A percentile compares a stretch with the other conserved stretches of the same genome.
Conservation (phyloP, 805 yeast genomes). For the Sugiyamaella marilandica region DNA sequence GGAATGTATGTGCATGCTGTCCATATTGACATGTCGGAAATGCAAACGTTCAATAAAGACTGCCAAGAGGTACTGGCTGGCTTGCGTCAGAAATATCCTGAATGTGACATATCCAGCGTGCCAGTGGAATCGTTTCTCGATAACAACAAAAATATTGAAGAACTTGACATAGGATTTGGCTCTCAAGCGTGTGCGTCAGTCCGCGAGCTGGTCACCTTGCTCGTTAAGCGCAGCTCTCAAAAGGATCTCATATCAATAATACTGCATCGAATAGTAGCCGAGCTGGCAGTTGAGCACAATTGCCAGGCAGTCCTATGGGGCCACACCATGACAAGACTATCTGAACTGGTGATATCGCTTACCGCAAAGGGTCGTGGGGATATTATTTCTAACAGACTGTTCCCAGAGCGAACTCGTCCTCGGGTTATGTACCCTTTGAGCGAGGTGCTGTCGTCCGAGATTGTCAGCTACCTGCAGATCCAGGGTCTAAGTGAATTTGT, state of each 20-base stretch:
- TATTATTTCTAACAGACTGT: conserved; percentile 42
- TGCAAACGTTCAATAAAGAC: conserved; percentile 11
- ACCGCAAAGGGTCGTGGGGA: conserved; percentile 87
- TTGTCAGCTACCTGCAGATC: conserved; percentile 50
- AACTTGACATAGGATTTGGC: background rate
- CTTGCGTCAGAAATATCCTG: conserved; percentile 31
- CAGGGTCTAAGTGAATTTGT: conserved; percentile 36
- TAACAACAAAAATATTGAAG: background rate
- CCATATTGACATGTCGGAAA: conserved; percentile 35
- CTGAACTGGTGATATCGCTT: conserved; percentile 71
- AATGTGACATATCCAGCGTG: conserved; percentile 11
- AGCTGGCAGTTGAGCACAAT: conserved; percentile 36
- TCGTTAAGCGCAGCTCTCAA: conserved; percentile 20
- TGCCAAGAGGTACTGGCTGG: conserved; percentile 17
- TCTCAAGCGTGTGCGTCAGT: background rate
- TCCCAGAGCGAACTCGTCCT: conserved; percentile 25
- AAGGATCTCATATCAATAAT: conserved; percentile 14
- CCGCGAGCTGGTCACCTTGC: conserved; percentile 12
- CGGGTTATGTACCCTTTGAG: conserved; percentile 64
- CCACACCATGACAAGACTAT: conserved; percentile 76
- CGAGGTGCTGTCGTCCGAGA: conserved; percentile 68
- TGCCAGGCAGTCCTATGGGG: conserved; percentile 65
- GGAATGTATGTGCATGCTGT: conserved; percentile 62
- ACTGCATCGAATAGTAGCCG: conserved; percentile 34
- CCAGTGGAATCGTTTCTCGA: conserved; percentile 9